A percentile compares a stretch with the other conserved stretches of the same genome.
Evolutionary conservation across 176 grass and related monocot genomes (phyloP).

Genomic region (Cymbopogon citratus): DNA sequence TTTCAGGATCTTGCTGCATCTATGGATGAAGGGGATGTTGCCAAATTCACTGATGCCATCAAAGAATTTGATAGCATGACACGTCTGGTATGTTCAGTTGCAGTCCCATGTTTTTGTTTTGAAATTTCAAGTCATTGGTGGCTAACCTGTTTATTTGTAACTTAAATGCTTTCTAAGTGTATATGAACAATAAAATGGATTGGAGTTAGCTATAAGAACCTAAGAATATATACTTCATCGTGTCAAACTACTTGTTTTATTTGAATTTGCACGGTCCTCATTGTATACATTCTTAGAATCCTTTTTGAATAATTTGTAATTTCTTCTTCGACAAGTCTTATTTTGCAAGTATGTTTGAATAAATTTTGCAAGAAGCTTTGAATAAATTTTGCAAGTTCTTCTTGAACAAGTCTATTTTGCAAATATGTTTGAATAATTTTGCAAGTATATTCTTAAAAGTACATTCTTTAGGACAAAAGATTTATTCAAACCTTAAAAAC

Average conservation of each 20-base stretch:
- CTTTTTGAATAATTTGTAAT: not conserved
- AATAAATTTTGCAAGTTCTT: not conserved
- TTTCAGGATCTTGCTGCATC: slow-evolving; percentile 84
- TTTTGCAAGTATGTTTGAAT: not conserved
- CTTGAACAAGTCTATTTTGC: not conserved
- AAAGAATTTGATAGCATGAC: slow-evolving; percentile 99
- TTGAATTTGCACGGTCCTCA: not conserved
- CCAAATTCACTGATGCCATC: slow-evolving; percentile 84
- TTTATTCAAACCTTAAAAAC: not conserved
- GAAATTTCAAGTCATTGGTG: not conserved
- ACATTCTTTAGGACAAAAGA: not conserved
- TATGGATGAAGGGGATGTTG: slow-evolving; percentile 93
- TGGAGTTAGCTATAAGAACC: not conserved
- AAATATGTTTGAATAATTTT: not conserved
- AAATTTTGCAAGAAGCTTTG: not conserved
- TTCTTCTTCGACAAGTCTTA: not conserved
- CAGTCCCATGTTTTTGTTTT: slow-evolving; percentile 3
- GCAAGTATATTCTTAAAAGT: not conserved
- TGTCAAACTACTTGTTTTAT: not conserved
- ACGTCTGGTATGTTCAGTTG: slow-evolving; percentile 62
- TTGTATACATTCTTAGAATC: not conserved
- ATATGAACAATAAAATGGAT: not conserved
- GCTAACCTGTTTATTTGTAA: not conserved
- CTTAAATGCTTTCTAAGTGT: not conserved
- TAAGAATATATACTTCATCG: not conserved